Percentiles rank a stretch among this genome's conserved stretches.
phyloP scores from a whole-genome alignment of 1,139 yeast genomes.

The Zygoascus sp. region DNA sequence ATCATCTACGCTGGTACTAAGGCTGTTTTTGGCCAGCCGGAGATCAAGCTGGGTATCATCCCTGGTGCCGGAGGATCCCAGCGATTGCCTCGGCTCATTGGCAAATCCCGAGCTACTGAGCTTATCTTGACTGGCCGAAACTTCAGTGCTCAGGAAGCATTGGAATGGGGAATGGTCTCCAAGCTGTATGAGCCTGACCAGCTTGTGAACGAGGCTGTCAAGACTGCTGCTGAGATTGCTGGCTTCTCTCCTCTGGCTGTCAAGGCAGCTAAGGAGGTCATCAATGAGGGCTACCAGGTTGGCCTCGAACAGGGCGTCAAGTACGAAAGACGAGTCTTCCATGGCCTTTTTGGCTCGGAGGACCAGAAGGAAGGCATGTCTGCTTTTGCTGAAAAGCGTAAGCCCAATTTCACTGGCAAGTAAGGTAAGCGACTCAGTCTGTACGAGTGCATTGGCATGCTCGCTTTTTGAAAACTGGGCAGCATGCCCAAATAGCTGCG shows the following conservation, averaged over 20 bases:
- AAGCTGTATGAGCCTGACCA: slow-evolving; percentile 39
- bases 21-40: slow-evolving; percentile 53
- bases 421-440: slow-evolving; percentile 17
- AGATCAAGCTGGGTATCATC: slow-evolving; percentile 47
- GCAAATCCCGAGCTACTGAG: slow-evolving; percentile 49
- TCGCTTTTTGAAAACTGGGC: no score
- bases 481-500: no score
- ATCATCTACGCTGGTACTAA: slow-evolving; percentile 47
- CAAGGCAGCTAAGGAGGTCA: slow-evolving; percentile 45
- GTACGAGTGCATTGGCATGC: background rate
- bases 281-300: slow-evolving; percentile 40
- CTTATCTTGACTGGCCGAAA: slow-evolving; percentile 44
- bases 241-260: slow-evolving; percentile 42
- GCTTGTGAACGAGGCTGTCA: slow-evolving; percentile 42
- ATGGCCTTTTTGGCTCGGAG: slow-evolving; percentile 41
- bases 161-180: slow-evolving; percentile 47
- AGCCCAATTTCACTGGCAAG: slow-evolving; percentile 38
- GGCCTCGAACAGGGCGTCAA: slow-evolving; percentile 40
- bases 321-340: slow-evolving; percentile 44
- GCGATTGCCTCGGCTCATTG: slow-evolving; percentile 44
- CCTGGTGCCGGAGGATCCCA: slow-evolving; percentile 56
- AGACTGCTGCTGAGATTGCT: slow-evolving; percentile 43
- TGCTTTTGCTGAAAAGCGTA: slow-evolving; percentile 47
- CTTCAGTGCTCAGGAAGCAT: slow-evolving; percentile 45
- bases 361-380: slow-evolving; percentile 51